These are phyloP conservation scores for Elaeagnus macrophylla DNA, from an alignment of 306 rosid genomes.

Conservation along the genomic window DNA sequence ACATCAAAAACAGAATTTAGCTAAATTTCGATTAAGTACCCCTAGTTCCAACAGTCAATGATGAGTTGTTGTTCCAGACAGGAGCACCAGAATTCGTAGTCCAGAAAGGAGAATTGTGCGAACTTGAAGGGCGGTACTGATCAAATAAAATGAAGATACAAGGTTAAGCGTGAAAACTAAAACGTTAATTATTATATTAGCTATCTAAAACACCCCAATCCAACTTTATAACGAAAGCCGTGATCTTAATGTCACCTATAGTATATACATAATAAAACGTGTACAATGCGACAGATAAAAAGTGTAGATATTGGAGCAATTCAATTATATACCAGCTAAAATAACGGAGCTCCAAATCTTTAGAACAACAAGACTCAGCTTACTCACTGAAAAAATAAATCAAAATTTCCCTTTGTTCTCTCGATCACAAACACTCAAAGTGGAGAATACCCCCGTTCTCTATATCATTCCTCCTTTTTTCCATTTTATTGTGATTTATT, in stretches of 20 bases:
- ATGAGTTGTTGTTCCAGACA: conserved; percentile 66
- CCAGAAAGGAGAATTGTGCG: conserved; percentile 65
- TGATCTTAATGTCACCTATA: too few species aligned
- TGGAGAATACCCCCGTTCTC: too few species aligned
- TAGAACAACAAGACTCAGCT: not conserved
- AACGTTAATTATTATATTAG: not conserved
- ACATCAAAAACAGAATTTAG: not conserved
- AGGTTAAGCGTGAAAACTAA: not conserved
- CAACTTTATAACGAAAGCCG: too few species aligned
- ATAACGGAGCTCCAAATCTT: too few species aligned
- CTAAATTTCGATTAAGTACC: conserved; percentile 23
- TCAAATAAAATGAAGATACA: conserved; percentile 10
- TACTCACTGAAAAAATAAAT: not conserved
- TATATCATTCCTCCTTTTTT: not conserved
- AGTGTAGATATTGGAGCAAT: too few species aligned
- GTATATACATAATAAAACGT: too few species aligned
- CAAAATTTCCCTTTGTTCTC: not conserved
- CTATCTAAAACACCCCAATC: too few species aligned
- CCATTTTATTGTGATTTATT: not conserved
- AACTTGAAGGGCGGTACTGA: conserved; percentile 84
- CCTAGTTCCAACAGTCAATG: conserved; percentile 61
- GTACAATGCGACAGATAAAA: too few species aligned
- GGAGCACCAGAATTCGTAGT: conserved; percentile 92
- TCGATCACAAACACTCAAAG: too few species aligned
- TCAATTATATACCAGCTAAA: too few species aligned